Evolutionary conservation across 2,329 filamentous ascomycete species (phyloP).

Genomic region (Talaromyces albobiverticillius): DNA sequence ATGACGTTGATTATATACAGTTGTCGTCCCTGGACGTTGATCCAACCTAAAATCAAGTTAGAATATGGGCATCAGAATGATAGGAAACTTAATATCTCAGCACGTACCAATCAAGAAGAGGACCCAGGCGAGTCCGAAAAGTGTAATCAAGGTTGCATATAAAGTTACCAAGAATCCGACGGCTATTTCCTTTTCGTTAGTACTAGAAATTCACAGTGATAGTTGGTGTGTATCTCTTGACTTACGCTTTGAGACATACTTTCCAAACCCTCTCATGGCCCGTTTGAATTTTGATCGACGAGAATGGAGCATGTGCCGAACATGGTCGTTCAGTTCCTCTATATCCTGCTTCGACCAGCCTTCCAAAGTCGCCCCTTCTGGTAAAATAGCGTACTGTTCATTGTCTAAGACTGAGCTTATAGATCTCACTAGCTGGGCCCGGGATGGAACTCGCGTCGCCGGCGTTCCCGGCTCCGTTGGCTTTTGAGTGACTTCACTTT

Average conservation of each 20-base stretch:
- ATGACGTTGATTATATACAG: conserved; percentile 68
- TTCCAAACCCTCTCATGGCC: conserved; percentile 72
- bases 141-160: conserved; percentile 77
- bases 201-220: background rate
- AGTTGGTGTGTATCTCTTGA: conserved; percentile 16
- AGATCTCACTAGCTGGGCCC: conserved; percentile 47
- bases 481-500: conserved; percentile 13
- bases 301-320: conserved; percentile 84
- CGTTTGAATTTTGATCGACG: conserved; percentile 76
- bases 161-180: conserved; percentile 80
- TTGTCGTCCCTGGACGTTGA: conserved; percentile 73
- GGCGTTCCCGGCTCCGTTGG: conserved; percentile 17
- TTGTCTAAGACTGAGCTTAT: conserved; percentile 68
- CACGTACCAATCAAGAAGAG: conserved; percentile 74
- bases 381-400: conserved; percentile 74
- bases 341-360: conserved; percentile 75
- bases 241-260: conserved; percentile 71
- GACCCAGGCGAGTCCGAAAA: conserved; percentile 85
- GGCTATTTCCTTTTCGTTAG: conserved; percentile 40
- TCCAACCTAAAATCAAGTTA: conserved; percentile 57
- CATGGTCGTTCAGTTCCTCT: conserved; percentile 76
- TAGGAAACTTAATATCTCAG: background rate
- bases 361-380: conserved; percentile 67
- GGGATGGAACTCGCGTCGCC: conserved; percentile 19
- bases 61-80: background rate